Conservation (phyloP, 257 asterid species). For the Primulina huaijiensis region DNA sequence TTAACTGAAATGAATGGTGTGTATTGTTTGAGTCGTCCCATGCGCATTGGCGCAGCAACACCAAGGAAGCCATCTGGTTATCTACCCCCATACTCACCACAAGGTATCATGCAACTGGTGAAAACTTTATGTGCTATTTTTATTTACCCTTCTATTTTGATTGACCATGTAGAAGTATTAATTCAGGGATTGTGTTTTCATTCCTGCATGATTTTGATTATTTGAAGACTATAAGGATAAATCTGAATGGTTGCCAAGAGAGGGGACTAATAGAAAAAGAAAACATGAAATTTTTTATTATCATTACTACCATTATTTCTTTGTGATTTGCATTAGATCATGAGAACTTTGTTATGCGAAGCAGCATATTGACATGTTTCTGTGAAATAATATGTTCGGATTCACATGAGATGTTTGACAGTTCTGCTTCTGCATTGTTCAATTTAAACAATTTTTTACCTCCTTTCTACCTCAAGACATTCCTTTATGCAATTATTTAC, state of each 20-base stretch:
- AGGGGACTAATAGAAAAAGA: not conserved
- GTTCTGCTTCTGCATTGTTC: not conserved
- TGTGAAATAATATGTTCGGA: not conserved
- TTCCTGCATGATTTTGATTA: not conserved
- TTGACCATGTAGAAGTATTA: not conserved
- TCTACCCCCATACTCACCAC: conserved; percentile 70
- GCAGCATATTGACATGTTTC: not conserved
- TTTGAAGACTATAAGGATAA: too few relatives aligned
- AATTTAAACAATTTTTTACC: not conserved
- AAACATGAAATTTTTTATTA: not conserved
- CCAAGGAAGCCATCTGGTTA: conserved; percentile 78
- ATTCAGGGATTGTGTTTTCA: too few relatives aligned
- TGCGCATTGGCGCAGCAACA: conserved; percentile 92
- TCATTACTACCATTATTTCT: too few relatives aligned
- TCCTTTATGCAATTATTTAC: not conserved
- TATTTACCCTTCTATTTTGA: conserved; percentile 6
- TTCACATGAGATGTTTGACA: not conserved
- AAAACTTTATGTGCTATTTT: conserved; percentile 4
- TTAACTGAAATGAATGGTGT: conserved; percentile 88
- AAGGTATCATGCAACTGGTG: conserved; percentile 38
- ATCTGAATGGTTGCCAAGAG: not conserved
- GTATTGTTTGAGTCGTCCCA: conserved; percentile 77
- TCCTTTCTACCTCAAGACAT: not conserved
- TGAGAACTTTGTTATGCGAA: not conserved
- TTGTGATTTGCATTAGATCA: not conserved